Evolutionary conservation across 78 protist species (phyloP).

Genomic region (Parvularia atlantis): DNA sequence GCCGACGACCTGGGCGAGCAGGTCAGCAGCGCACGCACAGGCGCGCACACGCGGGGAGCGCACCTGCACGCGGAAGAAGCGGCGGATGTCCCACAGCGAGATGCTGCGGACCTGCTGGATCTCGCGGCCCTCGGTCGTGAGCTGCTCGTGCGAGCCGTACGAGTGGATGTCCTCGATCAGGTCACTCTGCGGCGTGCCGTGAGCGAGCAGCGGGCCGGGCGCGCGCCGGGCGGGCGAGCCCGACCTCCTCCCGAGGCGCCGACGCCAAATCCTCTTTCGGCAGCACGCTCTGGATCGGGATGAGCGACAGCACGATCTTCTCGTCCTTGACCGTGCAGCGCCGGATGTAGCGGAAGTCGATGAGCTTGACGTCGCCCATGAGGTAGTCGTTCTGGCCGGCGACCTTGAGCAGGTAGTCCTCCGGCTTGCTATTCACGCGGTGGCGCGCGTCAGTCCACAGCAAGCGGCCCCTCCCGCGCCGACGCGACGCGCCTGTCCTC

Average conservation of each 20-base stretch:
- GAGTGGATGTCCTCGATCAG: not conserved
- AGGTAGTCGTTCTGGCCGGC: not conserved
- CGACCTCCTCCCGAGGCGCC: too few species aligned
- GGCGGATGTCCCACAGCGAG: constrained; percentile 8
- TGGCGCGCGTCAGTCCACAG: too few species aligned
- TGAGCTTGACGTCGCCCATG: not conserved
- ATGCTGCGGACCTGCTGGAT: not conserved
- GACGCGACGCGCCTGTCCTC: too few species aligned
- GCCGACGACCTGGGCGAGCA: too few species aligned
- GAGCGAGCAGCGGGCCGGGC: too few species aligned
- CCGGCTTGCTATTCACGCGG: not conserved
- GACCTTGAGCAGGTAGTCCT: not conserved
- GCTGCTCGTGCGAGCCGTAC: constrained; percentile 1
- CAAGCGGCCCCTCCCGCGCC: too few species aligned
- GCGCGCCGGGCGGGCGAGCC: too few species aligned
- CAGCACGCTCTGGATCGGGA: not conserved
- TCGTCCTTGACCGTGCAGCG: not conserved
- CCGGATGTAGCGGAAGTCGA: not conserved
- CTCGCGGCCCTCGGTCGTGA: not conserved
- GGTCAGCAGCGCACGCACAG: too few species aligned
- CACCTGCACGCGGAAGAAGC: not conserved
- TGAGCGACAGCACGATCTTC: not conserved
- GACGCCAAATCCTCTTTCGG: too few species aligned
- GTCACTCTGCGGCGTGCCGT: not conserved
- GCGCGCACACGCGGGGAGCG: too few species aligned